Conservation (phyloP, 2,329 filamentous ascomycete species). For the Hymenotorrendiella dingleyae region DNA sequence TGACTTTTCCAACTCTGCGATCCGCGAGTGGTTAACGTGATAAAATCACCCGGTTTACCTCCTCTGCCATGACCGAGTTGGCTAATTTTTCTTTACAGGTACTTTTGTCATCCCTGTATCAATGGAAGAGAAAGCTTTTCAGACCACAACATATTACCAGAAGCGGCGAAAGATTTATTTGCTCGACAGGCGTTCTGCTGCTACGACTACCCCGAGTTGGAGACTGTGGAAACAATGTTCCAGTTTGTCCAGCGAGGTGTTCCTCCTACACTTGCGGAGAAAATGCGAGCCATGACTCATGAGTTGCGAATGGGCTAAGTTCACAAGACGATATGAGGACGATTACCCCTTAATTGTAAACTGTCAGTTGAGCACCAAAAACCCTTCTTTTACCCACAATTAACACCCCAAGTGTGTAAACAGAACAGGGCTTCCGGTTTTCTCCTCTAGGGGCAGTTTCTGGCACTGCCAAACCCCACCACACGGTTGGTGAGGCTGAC, state of each 20-base stretch:
- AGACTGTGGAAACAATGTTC: slow-evolving; percentile 43
- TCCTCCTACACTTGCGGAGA: slow-evolving; percentile 39
- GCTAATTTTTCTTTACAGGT: too few relatives aligned
- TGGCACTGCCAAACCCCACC: too few relatives aligned
- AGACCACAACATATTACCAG: slow-evolving; percentile 32
- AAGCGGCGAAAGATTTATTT: slow-evolving; percentile 33
- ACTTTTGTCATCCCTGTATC: slow-evolving; percentile 25
- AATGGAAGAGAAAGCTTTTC: slow-evolving; percentile 18
- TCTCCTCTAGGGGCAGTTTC: too few relatives aligned
- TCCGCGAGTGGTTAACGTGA: not conserved
- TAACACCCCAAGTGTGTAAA: slow-evolving; percentile 28
- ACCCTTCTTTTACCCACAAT: not conserved
- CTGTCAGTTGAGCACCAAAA: slow-evolving; percentile 20
- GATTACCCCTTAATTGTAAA: slow-evolving; percentile 36
- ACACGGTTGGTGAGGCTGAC: too few relatives aligned
- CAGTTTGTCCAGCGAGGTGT: slow-evolving; percentile 41
- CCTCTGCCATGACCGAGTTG: too few relatives aligned
- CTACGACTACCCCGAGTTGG: slow-evolving; percentile 36
- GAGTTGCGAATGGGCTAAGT: slow-evolving; percentile 41
- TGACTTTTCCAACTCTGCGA: too few relatives aligned
- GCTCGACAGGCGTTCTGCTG: slow-evolving; percentile 35
- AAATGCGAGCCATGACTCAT: slow-evolving; percentile 39
- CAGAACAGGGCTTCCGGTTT: slow-evolving; percentile 32
- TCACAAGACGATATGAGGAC: slow-evolving; percentile 36
- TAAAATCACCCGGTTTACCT: too few relatives aligned